phyloP scores from a whole-genome alignment of 805 yeast species.

The Lipomyces spencermartinsiae region DNA sequence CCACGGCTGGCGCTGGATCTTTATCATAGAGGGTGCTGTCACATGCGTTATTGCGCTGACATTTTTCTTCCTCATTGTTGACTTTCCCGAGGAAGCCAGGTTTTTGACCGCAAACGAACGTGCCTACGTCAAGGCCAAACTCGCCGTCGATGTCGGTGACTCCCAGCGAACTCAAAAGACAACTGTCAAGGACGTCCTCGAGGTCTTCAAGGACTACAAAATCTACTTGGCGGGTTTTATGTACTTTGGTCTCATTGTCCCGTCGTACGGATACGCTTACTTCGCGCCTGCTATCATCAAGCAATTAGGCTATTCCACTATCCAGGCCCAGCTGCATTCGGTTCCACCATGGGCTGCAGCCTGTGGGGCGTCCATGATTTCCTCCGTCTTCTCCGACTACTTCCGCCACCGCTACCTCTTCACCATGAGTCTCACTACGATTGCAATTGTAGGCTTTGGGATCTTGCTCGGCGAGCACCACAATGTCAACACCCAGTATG shows the following conservation, averaged over 20 bases:
- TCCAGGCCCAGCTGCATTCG: slow-evolving; percentile 77
- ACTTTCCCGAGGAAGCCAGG: slow-evolving; percentile 73
- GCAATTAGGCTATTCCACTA: slow-evolving; percentile 68
- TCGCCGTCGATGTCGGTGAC: slow-evolving; percentile 58
- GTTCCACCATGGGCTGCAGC: slow-evolving; percentile 87
- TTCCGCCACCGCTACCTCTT: slow-evolving; percentile 48
- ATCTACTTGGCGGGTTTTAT: slow-evolving; percentile 63
- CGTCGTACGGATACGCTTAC: slow-evolving; percentile 78
- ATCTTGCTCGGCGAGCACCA: slow-evolving; percentile 57
- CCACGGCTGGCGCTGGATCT: slow-evolving; percentile 63
- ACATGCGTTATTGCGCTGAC: slow-evolving; percentile 47
- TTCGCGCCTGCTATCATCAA: slow-evolving; percentile 72
- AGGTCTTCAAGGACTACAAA: slow-evolving; percentile 65
- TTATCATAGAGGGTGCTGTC: slow-evolving; percentile 57
- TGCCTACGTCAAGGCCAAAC: slow-evolving; percentile 62
- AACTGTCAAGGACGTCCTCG: slow-evolving; percentile 53
- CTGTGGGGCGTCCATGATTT: slow-evolving; percentile 66
- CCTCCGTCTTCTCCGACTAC: slow-evolving; percentile 70
- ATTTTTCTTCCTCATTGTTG: slow-evolving; percentile 60
- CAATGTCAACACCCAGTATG: slow-evolving; percentile 58
- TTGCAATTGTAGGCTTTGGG: slow-evolving; percentile 62
- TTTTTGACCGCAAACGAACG: slow-evolving; percentile 60
- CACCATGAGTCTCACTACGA: slow-evolving; percentile 39
- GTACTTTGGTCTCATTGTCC: slow-evolving; percentile 70
- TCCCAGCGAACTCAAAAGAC: slow-evolving; percentile 57